Conservation (phyloP, 1,284 basidiomycete genomes). For the Clitocybe nebularis region DNA sequence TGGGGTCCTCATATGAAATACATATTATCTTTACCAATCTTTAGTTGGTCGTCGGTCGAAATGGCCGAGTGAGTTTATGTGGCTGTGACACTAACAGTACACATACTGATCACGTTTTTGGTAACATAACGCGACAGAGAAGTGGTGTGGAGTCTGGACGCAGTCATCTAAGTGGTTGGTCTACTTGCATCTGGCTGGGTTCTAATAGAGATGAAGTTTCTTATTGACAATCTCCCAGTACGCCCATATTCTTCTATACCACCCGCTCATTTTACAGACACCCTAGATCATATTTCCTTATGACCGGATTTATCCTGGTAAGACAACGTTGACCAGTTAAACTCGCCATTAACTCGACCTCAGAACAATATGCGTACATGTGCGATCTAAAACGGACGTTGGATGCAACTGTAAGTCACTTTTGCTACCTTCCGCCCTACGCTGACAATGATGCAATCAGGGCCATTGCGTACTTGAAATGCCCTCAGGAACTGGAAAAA, state of each 20-base stretch:
- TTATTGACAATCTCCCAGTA: slow-evolving; percentile 91
- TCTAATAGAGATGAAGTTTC: slow-evolving; percentile 97
- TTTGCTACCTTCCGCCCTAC: slow-evolving; percentile 3
- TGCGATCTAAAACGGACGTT: slow-evolving; percentile 96
- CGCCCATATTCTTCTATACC: slow-evolving; percentile 15
- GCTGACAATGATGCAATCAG: slow-evolving; percentile 36
- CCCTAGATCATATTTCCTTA: slow-evolving; percentile 86
- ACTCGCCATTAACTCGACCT: slow-evolving; percentile 4
- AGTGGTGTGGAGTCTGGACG: too few species aligned
- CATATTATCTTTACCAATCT: too few species aligned
- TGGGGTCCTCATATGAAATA: too few species aligned
- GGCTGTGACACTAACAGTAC: too few species aligned
- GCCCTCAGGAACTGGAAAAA: slow-evolving; percentile 99
- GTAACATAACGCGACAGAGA: too few species aligned
- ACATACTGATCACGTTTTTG: too few species aligned
- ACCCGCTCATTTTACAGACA: slow-evolving; percentile 10
- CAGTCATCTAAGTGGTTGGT: too few species aligned
- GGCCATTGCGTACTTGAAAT: slow-evolving; percentile 99
- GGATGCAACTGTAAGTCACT: slow-evolving; percentile 70
- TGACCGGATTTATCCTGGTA: slow-evolving; percentile 85
- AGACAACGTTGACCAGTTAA: slow-evolving; percentile 10
- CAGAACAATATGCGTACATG: slow-evolving; percentile 99
- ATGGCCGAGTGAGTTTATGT: too few species aligned
- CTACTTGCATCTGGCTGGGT: too few species aligned
- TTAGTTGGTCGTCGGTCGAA: too few species aligned